Evolutionary conservation across 257 asterid genomes (phyloP).

Genomic region (Nyctanthes arbortristis): DNA sequence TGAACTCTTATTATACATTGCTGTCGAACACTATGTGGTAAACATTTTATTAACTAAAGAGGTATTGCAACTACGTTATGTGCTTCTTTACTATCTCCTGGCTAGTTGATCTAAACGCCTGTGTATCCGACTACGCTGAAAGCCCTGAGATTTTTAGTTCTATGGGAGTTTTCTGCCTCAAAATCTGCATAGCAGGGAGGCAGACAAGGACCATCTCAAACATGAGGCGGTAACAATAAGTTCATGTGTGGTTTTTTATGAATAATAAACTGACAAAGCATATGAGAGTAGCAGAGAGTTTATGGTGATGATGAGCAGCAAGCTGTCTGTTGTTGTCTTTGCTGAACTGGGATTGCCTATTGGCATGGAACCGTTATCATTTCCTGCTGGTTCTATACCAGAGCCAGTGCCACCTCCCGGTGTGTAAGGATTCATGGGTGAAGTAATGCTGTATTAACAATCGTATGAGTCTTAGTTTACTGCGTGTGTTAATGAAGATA

Average conservation of each 20-base stretch:
- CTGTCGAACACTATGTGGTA: background rate
- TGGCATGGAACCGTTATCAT: background rate
- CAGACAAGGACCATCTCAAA: background rate
- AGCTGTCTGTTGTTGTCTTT: background rate
- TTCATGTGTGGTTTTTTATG: background rate
- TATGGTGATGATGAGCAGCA: background rate
- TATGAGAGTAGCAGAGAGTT: background rate
- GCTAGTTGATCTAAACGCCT: background rate
- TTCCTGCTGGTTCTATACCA: background rate
- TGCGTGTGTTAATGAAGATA: background rate
- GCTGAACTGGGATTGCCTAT: conserved; percentile 5
- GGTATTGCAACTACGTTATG: background rate
- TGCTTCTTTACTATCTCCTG: conserved; percentile 6
- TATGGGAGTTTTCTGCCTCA: background rate
- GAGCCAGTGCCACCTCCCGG: conserved; percentile 2
- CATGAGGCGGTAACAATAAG: background rate
- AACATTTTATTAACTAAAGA: background rate
- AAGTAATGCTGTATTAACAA: background rate
- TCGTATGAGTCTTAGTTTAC: background rate
- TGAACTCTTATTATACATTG: background rate
- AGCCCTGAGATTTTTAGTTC: background rate
- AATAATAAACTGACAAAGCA: background rate
- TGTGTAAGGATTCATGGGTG: background rate
- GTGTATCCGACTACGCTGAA: background rate
- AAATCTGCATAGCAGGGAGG: background rate